phyloP scores from a whole-genome alignment of 2,329 filamentous ascomycete species.

The Raffaelea ambrosiae region DNA sequence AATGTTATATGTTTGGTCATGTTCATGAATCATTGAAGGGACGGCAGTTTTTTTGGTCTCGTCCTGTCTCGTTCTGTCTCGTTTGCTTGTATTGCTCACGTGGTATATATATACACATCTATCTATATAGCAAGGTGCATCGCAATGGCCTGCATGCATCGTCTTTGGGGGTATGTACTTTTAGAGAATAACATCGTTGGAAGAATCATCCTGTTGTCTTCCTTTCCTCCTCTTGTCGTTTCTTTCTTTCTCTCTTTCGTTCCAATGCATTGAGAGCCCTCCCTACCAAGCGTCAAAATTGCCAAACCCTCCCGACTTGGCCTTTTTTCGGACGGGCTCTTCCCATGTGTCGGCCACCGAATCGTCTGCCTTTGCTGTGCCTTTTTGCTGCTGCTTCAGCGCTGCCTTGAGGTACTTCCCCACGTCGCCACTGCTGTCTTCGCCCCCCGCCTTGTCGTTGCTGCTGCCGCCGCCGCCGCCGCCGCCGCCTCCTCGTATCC shows the following conservation, averaged over 20 bases:
- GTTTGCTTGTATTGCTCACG: no score
- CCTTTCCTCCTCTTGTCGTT: background rate
- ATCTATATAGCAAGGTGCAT: no score
- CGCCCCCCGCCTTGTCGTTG: constrained; percentile 20
- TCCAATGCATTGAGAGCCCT: no score
- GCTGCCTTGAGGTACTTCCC: constrained; percentile 78
- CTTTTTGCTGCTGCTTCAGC: constrained; percentile 12
- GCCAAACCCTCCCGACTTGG: constrained; percentile 72
- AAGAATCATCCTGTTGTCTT: background rate
- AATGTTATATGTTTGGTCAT: no score
- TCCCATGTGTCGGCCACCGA: constrained; percentile 43
- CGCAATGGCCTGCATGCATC: no score
- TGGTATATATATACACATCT: no score
- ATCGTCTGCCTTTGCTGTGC: constrained; percentile 8
- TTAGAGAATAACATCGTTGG: background rate
- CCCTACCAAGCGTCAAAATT: constrained; percentile 87
- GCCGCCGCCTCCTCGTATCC: constrained; percentile 61
- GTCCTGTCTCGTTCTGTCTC: no score
- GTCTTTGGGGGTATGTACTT: background rate
- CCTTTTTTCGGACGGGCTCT: constrained; percentile 73
- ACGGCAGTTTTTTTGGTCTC: no score
- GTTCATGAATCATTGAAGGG: no score
- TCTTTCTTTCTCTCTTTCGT: no score
- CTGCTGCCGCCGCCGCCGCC: constrained; percentile 44
- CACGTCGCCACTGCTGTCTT: constrained; percentile 24